Conservation (phyloP, 768 basidiomycete genomes). For the Trametes punicea region DNA sequence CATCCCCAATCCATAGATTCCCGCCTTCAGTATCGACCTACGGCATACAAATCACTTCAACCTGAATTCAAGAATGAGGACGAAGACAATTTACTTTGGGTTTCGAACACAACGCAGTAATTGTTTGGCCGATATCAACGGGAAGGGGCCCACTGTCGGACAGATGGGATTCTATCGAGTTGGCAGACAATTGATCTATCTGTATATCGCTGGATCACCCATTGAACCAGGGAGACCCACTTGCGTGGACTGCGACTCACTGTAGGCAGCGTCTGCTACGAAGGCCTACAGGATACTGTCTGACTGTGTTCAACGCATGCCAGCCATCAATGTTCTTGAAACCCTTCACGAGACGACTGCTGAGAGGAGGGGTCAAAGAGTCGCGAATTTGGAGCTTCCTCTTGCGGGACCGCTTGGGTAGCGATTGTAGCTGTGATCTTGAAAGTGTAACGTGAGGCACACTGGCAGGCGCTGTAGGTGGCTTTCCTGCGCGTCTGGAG, state of each 20-base stretch:
- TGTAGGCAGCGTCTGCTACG: not conserved
- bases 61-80: not conserved
- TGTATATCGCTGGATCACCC: not conserved
- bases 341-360: not conserved
- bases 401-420: not conserved
- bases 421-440: not conserved
- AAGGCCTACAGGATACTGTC: not conserved
- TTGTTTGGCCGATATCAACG: not conserved
- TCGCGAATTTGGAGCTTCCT: not conserved
- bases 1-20: not conserved
- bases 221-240: not conserved
- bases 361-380: not conserved
- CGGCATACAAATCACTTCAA: not conserved
- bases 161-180: not conserved
- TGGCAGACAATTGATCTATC: not conserved
- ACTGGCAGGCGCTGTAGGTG: too few relatives aligned
- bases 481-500: conserved; percentile 14
- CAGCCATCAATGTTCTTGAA: not conserved
- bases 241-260: not conserved
- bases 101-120: not conserved
- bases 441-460: not conserved
- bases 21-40: not conserved
- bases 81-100: not conserved
- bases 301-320: not conserved
- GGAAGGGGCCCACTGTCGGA: not conserved